These are phyloP conservation scores for Aspergillus cavernicola DNA, from an alignment of 495 filamentous ascomycete genomes.

Conservation along the genomic window DNA sequence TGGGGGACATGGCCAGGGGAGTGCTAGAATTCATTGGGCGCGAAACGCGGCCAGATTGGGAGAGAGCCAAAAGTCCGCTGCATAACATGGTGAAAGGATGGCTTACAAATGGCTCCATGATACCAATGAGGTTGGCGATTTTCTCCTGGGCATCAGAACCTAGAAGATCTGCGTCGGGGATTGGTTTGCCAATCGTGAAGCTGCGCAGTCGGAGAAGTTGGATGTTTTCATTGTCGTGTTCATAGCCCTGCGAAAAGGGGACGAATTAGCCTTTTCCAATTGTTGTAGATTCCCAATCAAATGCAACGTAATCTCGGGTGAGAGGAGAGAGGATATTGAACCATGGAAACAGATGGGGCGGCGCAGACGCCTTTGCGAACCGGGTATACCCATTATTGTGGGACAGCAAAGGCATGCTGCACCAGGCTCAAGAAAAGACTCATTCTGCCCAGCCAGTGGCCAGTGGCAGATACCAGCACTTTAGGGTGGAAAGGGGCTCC, in stretches of 20 bases:
- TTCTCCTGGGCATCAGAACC: conserved; percentile 48
- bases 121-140: conserved; percentile 50
- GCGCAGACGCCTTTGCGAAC: conserved; percentile 27
- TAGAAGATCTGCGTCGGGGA: conserved; percentile 56
- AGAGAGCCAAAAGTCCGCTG: conserved; percentile 20
- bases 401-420: conserved; percentile 17
- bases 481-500: conserved; percentile 12
- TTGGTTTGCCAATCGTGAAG: conserved; percentile 63
- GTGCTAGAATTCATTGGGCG: conserved; percentile 33
- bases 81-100: conserved; percentile 18
- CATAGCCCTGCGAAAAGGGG: conserved; percentile 58
- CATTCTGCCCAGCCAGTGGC: conserved; percentile 6
- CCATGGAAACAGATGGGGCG: conserved; percentile 45
- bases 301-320: neutral
- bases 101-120: conserved; percentile 65
- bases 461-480: conserved; percentile 6
- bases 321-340: conserved; percentile 22
- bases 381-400: conserved; percentile 13
- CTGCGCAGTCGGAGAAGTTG: conserved; percentile 71
- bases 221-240: conserved; percentile 68
- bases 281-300: conserved; percentile 7
- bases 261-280: conserved; percentile 18
- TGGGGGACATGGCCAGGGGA: neutral
- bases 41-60: conserved; percentile 27
- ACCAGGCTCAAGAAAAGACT: conserved; percentile 16